Base-by-base conservation (phyloP, 139 green algal species). In the Pseudopediastrum boryanum region DNA sequence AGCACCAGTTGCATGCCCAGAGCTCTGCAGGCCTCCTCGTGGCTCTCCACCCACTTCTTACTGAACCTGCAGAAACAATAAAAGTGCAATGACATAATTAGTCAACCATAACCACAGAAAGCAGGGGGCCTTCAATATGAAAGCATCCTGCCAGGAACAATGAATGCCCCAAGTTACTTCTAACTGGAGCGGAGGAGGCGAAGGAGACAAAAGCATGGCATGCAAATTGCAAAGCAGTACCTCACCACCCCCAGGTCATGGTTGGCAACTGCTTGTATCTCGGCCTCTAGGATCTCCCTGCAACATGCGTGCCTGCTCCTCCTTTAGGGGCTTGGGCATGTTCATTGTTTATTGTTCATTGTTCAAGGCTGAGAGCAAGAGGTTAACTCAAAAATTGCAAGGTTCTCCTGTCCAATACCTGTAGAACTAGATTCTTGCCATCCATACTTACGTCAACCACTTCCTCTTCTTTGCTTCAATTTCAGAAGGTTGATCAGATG, bases 1-100 rank as follows among this genome's bases (percentile, higher is more conserved):
- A 70, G 33, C 29, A 70, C 62, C 62, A 70, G 62, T 38, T 70
- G 44, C 36, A 33, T 50, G 31, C 62, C 62, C 5, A 70, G 62
- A 13, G 13, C 29, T 13, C 13, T 44, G 62, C 62, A 70, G 0
- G 62, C 62, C 31, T 70, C 62, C 8, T 51, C 4, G 62, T 70
- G 62, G 33, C 9, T 13, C 12, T 48, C 62, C 33, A 70, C 21
- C 62, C 62, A 70, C 13, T 48, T 13, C 62, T 70, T 70, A 38
- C 46, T 70, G 33, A 46, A 31, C 4, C 62, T 70, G 62, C 56
- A 65, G 56, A 27, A 65, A 31, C 56, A 65, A 8, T 2, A 35
- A 10, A n/a, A n/a, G 52, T 4, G 31, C 3, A 25, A 62, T 25
- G 25, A 62, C 31, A n/a, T n/a, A n/a, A n/a, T n/a, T n/a, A n/a